Evolutionary conservation across 352 stramenopile species (phyloP).

Genomic region (Phytophthora quininea): DNA sequence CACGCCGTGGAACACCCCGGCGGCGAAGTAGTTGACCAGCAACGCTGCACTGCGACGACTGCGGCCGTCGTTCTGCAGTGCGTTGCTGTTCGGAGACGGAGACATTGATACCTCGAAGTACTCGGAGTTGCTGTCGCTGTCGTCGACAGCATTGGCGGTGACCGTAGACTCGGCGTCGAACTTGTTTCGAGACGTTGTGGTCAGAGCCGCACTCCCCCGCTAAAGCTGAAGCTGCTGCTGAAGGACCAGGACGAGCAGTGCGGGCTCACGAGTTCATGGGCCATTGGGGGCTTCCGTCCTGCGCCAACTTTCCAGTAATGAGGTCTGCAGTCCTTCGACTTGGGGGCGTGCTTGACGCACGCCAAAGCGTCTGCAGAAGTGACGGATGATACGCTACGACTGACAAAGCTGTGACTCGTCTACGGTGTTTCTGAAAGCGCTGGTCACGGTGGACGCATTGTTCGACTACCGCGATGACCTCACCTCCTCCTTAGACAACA

Average conservation of each 20-base stretch:
- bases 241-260: constrained; percentile 39
- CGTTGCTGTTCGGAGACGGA: constrained; percentile 12
- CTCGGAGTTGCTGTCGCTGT: constrained; percentile 2
- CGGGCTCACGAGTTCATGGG: constrained; percentile 35
- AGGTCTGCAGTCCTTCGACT: constrained; percentile 1
- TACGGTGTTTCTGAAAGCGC: neutral
- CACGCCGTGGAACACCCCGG: constrained; percentile 72
- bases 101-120: constrained; percentile 27
- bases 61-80: constrained; percentile 10
- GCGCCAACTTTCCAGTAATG: constrained; percentile 24
- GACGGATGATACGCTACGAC: neutral
- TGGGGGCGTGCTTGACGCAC: neutral
- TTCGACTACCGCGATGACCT: neutral
- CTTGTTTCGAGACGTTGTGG: constrained; percentile 12
- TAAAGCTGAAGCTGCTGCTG: constrained; percentile 31
- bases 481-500: neutral
- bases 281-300: constrained; percentile 19
- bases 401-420: constrained; percentile 1
- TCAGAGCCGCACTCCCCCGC: neutral
- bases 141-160: constrained; percentile 21
- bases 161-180: constrained; percentile 33
- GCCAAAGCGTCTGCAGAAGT: neutral
- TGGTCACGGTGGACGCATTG: too few relatives aligned
- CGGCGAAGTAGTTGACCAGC: constrained; percentile 72
- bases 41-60: constrained; percentile 41